phyloP scores from a whole-genome alignment of 495 filamentous ascomycete genomes.

The Penicillium diatomitis region DNA sequence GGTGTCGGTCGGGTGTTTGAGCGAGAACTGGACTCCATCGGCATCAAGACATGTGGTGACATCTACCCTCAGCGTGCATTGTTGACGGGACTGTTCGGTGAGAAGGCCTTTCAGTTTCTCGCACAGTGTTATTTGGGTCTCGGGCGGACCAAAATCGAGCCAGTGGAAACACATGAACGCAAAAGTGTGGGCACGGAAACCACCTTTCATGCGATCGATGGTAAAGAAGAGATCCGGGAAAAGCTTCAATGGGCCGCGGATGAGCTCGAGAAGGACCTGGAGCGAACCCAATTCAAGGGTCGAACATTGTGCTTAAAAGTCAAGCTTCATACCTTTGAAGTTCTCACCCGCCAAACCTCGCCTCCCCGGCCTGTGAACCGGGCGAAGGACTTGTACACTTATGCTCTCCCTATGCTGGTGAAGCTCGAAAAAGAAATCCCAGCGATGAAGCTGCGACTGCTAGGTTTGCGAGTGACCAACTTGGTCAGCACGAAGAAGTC shows the following conservation, averaged over 20 bases:
- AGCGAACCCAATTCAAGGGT: constrained; percentile 73
- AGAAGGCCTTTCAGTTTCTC: constrained; percentile 84
- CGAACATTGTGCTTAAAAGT: constrained; percentile 85
- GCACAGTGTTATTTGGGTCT: constrained; percentile 78
- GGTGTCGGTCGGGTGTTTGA: constrained; percentile 91
- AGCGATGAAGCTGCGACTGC: constrained; percentile 69
- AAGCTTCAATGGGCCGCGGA: constrained; percentile 74
- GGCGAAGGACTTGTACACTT: constrained; percentile 77
- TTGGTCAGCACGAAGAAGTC: constrained; percentile 76
- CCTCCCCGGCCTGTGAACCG: constrained; percentile 60
- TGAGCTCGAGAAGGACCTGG: constrained; percentile 81
- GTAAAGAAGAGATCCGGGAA: constrained; percentile 55
- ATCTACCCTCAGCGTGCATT: constrained; percentile 69
- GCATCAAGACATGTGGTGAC: constrained; percentile 83
- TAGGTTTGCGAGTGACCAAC: constrained; percentile 83
- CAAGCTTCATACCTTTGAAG: constrained; percentile 91
- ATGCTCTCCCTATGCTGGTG: constrained; percentile 69
- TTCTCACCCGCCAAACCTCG: constrained; percentile 71
- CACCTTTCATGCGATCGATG: constrained; percentile 77
- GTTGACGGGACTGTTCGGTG: constrained; percentile 70
- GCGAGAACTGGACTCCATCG: constrained; percentile 80
- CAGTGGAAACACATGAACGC: constrained; percentile 80
- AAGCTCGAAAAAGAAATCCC: constrained; percentile 85
- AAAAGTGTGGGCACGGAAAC: constrained; percentile 92
- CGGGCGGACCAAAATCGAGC: constrained; percentile 79